Conservation (phyloP, 2,329 filamentous ascomycete genomes). For the Hirsutella rhossiliensis region DNA sequence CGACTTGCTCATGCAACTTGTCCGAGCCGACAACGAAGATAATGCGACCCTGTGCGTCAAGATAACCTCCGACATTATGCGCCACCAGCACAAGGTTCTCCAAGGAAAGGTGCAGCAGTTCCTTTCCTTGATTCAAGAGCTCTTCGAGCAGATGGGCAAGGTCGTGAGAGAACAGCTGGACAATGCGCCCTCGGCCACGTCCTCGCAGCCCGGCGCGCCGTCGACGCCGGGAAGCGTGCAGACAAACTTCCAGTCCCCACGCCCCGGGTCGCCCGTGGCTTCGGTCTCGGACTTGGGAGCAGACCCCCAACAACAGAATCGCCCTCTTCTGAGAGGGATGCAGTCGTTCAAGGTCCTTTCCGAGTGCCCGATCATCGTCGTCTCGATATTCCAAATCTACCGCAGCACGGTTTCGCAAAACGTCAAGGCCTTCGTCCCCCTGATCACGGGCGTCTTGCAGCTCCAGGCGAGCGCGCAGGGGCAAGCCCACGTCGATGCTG, state of each 20-base stretch:
- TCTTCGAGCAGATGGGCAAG: slow-evolving; percentile 90
- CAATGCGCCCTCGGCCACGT: slow-evolving; percentile 46
- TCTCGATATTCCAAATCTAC: slow-evolving; percentile 94
- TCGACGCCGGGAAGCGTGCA: slow-evolving; percentile 55
- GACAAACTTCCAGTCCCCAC: slow-evolving; percentile 72
- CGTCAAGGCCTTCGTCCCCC: slow-evolving; percentile 81
- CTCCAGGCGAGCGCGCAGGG: slow-evolving; percentile 89
- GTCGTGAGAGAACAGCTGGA: slow-evolving; percentile 95
- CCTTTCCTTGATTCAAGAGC: slow-evolving; percentile 81
- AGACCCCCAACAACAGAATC: slow-evolving; percentile 69
- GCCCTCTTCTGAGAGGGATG: slow-evolving; percentile 83
- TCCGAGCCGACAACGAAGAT: slow-evolving; percentile 90
- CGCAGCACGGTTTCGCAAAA: slow-evolving; percentile 67
- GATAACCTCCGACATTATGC: slow-evolving; percentile 92
- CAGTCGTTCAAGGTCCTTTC: slow-evolving; percentile 97
- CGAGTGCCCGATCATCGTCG: slow-evolving; percentile 96
- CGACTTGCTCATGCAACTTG: slow-evolving; percentile 78
- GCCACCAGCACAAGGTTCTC: slow-evolving; percentile 79
- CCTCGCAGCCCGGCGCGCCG: slow-evolving; percentile 43
- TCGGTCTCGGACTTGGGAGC: slow-evolving; percentile 69
- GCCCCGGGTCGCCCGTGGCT: slow-evolving; percentile 79
- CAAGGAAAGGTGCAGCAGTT: slow-evolving; percentile 75
- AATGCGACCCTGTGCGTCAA: slow-evolving; percentile 98
- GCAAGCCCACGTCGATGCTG: slow-evolving; percentile 79
- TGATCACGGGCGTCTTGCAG: slow-evolving; percentile 82